Evolutionary conservation across 345 rosid species (phyloP).

Genomic region (Turritis glabra): DNA sequence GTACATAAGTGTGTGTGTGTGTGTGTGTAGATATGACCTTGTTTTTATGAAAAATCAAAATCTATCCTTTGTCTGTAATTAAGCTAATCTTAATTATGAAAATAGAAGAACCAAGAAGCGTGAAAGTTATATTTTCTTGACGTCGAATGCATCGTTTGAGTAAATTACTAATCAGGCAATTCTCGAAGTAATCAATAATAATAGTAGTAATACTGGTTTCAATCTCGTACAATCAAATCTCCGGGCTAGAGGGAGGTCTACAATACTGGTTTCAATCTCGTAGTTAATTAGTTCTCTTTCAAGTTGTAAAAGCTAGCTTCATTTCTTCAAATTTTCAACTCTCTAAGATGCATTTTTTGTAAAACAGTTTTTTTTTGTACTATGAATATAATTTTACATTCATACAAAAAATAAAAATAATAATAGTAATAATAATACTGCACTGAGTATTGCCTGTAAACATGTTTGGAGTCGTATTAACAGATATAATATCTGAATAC

Average conservation of each 20-base stretch:
- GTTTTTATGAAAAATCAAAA: not conserved
- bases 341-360: no score
- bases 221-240: no score
- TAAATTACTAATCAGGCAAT: conserved; percentile 14
- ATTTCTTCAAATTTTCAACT: no score
- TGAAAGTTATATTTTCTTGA: conserved; percentile 27
- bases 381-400: no score
- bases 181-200: no score
- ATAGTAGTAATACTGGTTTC: no score
- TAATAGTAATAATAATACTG: not conserved
- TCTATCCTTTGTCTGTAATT: not conserved
- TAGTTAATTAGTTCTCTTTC: no score
- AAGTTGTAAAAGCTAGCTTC: no score
- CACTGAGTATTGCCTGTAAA: not conserved
- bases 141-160: conserved; percentile 15
- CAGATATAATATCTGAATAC: not conserved
- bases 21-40: not conserved
- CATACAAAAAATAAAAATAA: no score
- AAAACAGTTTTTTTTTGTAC: no score
- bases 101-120: conserved; percentile 6
- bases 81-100: not conserved
- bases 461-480: not conserved
- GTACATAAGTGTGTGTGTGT: conserved; percentile 27
- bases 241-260: no score
- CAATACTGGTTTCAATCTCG: no score